Base-by-base conservation (phyloP, 345 rosid genomes). In the Rhizophora mangle region DNA sequence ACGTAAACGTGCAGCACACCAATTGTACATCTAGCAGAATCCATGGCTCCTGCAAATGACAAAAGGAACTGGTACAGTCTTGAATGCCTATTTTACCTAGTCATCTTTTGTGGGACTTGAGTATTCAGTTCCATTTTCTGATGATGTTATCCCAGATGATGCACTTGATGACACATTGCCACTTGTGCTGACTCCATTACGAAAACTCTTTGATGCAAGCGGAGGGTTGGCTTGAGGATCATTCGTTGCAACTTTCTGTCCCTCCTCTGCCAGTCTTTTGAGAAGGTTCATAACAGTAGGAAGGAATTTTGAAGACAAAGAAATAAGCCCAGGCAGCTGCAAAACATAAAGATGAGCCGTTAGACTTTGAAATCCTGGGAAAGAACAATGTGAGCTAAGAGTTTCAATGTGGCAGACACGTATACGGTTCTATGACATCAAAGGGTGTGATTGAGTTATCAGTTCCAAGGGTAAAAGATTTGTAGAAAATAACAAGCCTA, bases 231-330 rank as follows among this genome's bases (percentile, higher is more conserved):
- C 65, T 6, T 64, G 84, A 39, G 83, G 80, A 66, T 76, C 76
- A 15, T 69, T 72, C 22, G 85, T 27, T 9, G 82, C 79, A 20
- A 94, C 83, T 16, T 71, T 67, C 72, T 89, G 79, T 36, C 97
- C 99, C 74, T 86, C 89, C 73, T 84, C 88, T 0, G 94, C 96
- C 65, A 96, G 87, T 74, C 84, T 92, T 74, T 71, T 90, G 16
- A 96, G 79, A 79, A 96, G 90, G 82, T 92, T 96, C 98, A 90
- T 87, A 21, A 96, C 71, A 11, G 98, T 95, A 21, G 98, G 99
- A 72, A 95, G 74, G 69, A 95, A 82, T 79, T 90, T 96, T 52
- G 92, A 68, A 1, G 94, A 89, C 76, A 95, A 68, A n/a, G 97
- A 84, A 69, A 95, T 72, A 64, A 92, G 80, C 74, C 97, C 98